A percentile compares a stretch with the other conserved stretches of the same genome.
These are phyloP conservation scores for Beauveria australis DNA, from an alignment of 2,329 filamentous ascomycete species.

Conservation along the genomic window DNA sequence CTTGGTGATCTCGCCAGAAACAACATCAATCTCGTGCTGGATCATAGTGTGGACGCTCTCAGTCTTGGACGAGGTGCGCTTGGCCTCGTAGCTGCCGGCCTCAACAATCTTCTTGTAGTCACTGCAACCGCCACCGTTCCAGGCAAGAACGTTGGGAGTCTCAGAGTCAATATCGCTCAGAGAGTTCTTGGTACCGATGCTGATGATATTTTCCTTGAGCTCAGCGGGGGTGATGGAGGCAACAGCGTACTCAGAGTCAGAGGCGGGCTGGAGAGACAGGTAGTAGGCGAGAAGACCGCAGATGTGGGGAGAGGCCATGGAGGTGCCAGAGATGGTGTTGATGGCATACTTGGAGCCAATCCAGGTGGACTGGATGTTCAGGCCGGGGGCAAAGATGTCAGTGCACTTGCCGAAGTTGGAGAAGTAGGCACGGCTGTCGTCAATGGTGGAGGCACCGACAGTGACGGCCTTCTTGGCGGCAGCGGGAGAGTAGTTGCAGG, in stretches of 20 bases:
- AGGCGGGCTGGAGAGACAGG: slow-evolving; percentile 86
- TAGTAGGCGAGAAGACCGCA: slow-evolving; percentile 95
- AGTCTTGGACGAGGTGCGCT: slow-evolving; percentile 36
- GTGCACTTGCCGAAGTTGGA: slow-evolving; percentile 99
- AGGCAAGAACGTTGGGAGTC: slow-evolving; percentile 92
- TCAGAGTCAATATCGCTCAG: slow-evolving; percentile 75
- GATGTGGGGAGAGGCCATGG: slow-evolving; percentile 97
- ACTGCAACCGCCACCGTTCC: slow-evolving; percentile 92
- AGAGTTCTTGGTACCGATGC: slow-evolving; percentile 68
- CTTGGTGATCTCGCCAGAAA: slow-evolving; percentile 47
- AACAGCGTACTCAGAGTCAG: slow-evolving; percentile 85
- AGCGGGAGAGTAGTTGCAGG: slow-evolving; percentile 98
- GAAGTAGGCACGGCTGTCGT: slow-evolving; percentile 97
- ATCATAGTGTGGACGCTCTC: slow-evolving; percentile 54
- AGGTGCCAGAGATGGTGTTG: slow-evolving; percentile 99
- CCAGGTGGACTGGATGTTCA: slow-evolving; percentile 98
- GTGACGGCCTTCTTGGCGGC: slow-evolving; percentile 87
- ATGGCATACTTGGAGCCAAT: slow-evolving; percentile 91
- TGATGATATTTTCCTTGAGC: slow-evolving; percentile 83
- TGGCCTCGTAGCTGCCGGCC: slow-evolving; percentile 60
- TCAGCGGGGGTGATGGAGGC: slow-evolving; percentile 85
- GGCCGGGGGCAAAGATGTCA: slow-evolving; percentile 95
- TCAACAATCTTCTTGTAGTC: slow-evolving; percentile 83
- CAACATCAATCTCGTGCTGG: slow-evolving; percentile 51
- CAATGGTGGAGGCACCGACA: slow-evolving; percentile 87